phyloP scores from a whole-genome alignment of 2,329 filamentous ascomycete species.

The Alternaria consortialis region DNA sequence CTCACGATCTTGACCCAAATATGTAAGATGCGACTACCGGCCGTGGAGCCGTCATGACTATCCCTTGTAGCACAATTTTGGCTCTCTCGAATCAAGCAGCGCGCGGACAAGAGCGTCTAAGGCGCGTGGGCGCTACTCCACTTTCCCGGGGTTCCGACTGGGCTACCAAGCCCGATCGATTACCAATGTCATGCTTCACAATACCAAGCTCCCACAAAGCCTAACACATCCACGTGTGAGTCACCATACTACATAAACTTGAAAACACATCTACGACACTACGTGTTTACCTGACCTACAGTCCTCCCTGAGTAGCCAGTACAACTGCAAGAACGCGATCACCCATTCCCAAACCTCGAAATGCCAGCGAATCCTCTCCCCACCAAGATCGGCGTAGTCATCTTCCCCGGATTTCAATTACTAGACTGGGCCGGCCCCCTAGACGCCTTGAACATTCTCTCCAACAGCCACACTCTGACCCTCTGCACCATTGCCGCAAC shows the following conservation, averaged over 20 bases:
- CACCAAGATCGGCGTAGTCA: constrained; percentile 43
- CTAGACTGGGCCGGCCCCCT: constrained; percentile 56
- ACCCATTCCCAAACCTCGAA: not conserved
- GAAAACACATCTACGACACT: not conserved
- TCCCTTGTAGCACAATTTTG: not conserved
- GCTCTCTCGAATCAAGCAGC: not conserved
- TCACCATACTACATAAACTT: too few relatives aligned
- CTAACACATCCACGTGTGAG: not conserved
- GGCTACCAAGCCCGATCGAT: constrained; percentile 7
- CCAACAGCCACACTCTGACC: constrained; percentile 32
- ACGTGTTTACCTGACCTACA: not conserved
- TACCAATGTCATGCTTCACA: constrained; percentile 10
- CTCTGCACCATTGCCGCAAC: constrained; percentile 48
- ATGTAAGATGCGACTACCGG: not conserved
- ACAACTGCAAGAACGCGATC: not conserved
- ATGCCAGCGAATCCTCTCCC: constrained; percentile 24
- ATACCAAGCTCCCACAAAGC: constrained; percentile 3
- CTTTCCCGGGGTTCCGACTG: not conserved
- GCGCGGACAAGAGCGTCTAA: constrained; percentile 9
- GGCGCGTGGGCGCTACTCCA: constrained; percentile 11
- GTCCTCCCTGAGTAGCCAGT: too few relatives aligned
- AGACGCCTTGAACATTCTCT: constrained; percentile 55
- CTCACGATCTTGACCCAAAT: not conserved
- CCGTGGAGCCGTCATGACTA: not conserved
- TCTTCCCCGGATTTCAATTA: constrained; percentile 52